Base-by-base conservation (phyloP, 1,284 basidiomycete genomes). In the Apiotrichum montevideense region DNA sequence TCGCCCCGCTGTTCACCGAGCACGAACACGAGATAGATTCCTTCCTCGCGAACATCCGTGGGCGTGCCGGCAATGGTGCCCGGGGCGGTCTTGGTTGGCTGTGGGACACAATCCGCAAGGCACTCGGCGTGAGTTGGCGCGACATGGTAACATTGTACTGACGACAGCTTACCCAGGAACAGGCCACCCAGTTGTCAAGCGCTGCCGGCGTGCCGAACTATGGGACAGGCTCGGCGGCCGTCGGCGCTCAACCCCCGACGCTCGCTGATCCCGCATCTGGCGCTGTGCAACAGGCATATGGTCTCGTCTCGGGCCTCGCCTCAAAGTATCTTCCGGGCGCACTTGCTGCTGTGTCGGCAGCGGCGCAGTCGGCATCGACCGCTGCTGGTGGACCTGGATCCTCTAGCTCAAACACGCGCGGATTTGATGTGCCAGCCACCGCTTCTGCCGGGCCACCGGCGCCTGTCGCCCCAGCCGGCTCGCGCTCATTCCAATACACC, bases 1-100 rank as follows among this genome's bases (percentile, higher is more conserved):
- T 90, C 13, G 81, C 83, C 46, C 88, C 88, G 0, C 84, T 85
- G 74, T 82, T 87, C 68, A 65, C 72, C 52, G 79, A 80, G 59
- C 84, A 90, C 67, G 87, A 90, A 70, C 75, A 74, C 4, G 80
- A 84, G 35, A 80, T 90, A 51, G 87, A 90, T 65, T 79, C 80
- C 3, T 80, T 83, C 62, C 81, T 89, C 54, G 72, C 65, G 29
- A 65, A 61, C 39, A 57, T 76, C 6, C 56, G 68, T 39, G 62
- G 60, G 4, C 64, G 70, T 21, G 67, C 71, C 3, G 63, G 66
- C 6, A 55, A 57, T 2, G 67, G 63, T 21, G 56, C 76, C 7
- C 56, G 66, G 10, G 66, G 64, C 6, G 37, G 40, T 11, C n/a
- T 62, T 5, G 66, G 63, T 29, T 74, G 71, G 72, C 42, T 67